A percentile compares a stretch with the other conserved stretches of the same genome.
Evolutionary conservation across 257 asterid genomes (phyloP).

Genomic region (Solanum bulbocastanum): DNA sequence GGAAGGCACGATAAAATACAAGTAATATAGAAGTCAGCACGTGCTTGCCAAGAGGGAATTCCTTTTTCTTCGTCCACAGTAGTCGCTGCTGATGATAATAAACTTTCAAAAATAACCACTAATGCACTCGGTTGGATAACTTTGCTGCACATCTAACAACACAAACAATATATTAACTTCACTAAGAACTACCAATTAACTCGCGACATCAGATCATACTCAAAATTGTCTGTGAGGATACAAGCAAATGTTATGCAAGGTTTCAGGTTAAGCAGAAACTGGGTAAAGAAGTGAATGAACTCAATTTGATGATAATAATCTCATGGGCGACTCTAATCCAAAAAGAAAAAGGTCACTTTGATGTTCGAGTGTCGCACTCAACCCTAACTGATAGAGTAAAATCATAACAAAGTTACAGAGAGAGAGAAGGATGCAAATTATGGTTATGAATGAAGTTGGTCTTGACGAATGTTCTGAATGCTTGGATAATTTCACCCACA

Average conservation of each 20-base stretch:
- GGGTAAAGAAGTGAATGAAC: neutral
- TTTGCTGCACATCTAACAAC: constrained; percentile 92
- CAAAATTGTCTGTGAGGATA: neutral
- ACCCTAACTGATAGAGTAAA: neutral
- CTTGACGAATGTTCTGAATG: neutral
- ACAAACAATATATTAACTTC: neutral
- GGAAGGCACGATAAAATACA: constrained; percentile 92
- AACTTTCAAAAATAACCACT: constrained; percentile 69
- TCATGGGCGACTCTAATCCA: neutral
- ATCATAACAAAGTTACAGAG: neutral
- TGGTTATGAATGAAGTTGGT: neutral
- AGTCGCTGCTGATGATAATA: constrained; percentile 90
- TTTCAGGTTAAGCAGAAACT: neutral
- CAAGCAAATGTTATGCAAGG: neutral
- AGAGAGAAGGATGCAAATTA: neutral
- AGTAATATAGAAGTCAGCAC: constrained; percentile 86
- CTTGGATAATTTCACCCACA: neutral
- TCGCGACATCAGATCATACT: neutral
- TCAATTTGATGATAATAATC: neutral
- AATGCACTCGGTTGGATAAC: constrained; percentile 85
- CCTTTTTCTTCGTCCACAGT: constrained; percentile 97
- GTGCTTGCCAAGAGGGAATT: constrained; percentile 97
- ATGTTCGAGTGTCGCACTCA: neutral
- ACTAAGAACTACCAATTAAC: neutral
- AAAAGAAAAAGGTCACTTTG: neutral